Conservation (phyloP, 2,329 filamentous ascomycete species). For the Diplodia seriata region DNA sequence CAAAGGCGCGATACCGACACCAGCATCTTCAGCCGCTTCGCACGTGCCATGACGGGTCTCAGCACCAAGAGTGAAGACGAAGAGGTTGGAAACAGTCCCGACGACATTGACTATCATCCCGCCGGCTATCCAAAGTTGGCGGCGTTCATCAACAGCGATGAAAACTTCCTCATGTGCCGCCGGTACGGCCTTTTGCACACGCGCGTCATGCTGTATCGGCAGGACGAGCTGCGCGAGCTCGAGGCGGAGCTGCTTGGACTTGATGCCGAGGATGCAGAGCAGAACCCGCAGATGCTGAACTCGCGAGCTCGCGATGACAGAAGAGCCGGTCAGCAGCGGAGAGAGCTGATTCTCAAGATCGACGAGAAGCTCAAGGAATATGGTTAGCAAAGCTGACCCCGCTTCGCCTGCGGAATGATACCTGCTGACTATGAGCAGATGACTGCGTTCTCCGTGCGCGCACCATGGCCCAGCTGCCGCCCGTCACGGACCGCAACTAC, state of each 20-base stretch:
- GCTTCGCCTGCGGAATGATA: too few relatives aligned
- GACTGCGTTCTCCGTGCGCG: conserved; percentile 33
- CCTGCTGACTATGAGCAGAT: conserved; percentile 22
- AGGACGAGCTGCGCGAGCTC: conserved; percentile 34
- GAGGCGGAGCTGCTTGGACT: conserved; percentile 33
- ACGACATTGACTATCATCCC: conserved; percentile 26
- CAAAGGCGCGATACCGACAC: conserved; percentile 5
- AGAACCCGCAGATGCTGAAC: conserved; percentile 19
- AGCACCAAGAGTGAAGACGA: conserved; percentile 9
- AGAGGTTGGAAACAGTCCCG: background rate
- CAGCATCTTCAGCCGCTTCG: conserved; percentile 1
- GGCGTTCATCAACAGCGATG: conserved; percentile 38
- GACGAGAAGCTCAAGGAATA: conserved; percentile 34
- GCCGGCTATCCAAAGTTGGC: conserved; percentile 38
- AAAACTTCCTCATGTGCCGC: conserved; percentile 39
- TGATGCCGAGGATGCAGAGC: conserved; percentile 31
- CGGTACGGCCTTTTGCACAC: conserved; percentile 34
- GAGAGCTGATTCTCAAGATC: conserved; percentile 33
- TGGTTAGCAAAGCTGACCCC: conserved; percentile 1
- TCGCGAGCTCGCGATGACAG: conserved; percentile 31
- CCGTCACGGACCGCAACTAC: conserved; percentile 34
- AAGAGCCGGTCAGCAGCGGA: conserved; percentile 25
- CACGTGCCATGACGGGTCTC: conserved; percentile 1
- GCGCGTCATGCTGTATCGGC: conserved; percentile 35
- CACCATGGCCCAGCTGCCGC: conserved; percentile 32